phyloP scores from a whole-genome alignment of 345 rosid species.

The Gossypium raimondii region DNA sequence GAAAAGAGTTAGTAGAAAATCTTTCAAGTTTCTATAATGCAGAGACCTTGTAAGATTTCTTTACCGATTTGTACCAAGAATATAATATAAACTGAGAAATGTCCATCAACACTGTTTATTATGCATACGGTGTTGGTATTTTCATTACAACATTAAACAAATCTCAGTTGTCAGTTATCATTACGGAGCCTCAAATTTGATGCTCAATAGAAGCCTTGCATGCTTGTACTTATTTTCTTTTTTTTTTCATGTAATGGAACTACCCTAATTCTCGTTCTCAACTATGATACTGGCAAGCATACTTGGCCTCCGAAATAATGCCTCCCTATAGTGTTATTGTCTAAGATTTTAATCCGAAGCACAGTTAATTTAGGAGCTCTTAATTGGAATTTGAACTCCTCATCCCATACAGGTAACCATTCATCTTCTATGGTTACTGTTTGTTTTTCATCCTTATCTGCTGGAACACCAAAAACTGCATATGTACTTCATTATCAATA shows the following conservation, averaged over 20 bases:
- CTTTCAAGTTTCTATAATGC: no score
- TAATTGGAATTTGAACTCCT: conserved; percentile 43
- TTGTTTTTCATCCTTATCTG: conserved; percentile 22
- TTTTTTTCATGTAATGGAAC: conserved; percentile 40
- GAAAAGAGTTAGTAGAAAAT: no score
- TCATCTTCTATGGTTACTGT: conserved; percentile 32
- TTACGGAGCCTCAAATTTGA: conserved; percentile 27
- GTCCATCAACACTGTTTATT: no score
- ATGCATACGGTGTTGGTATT: no score
- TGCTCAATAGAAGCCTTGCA: conserved; percentile 52
- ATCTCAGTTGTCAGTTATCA: not conserved
- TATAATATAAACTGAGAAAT: not conserved
- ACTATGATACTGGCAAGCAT: conserved; percentile 51
- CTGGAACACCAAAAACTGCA: conserved; percentile 25
- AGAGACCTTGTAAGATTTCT: no score
- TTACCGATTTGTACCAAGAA: no score
- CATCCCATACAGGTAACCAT: conserved; percentile 45
- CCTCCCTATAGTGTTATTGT: conserved; percentile 33
- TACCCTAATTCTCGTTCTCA: conserved; percentile 50
- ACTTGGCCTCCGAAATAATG: conserved; percentile 63
- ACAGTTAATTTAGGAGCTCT: conserved; percentile 50
- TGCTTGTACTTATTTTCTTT: conserved; percentile 28
- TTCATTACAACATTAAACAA: not conserved
- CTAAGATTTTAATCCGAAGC: conserved; percentile 45
- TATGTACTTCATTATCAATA: not conserved